A percentile compares a stretch with the other conserved stretches of the same genome.
These are phyloP conservation scores for Reticulascus tulasneorum DNA, from an alignment of 2,329 filamentous ascomycete genomes.

Conservation along the genomic window DNA sequence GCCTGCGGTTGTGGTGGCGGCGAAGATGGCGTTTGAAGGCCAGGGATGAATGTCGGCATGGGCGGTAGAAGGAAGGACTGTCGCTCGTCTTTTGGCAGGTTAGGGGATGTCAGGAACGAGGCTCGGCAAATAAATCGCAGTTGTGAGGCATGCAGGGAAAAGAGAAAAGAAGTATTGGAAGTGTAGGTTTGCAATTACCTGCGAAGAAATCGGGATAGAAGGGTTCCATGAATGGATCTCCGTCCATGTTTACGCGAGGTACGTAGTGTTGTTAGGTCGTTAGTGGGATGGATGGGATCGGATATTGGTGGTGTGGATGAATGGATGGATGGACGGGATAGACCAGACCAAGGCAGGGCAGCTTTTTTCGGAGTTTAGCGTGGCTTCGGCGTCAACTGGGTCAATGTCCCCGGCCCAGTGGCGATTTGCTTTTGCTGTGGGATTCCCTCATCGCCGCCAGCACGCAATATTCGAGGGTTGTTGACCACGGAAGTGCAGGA, in stretches of 20 bases:
- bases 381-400: constrained; percentile 9
- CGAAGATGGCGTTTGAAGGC: constrained; percentile 8
- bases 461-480: no score
- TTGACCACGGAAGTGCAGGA: no score
- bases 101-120: constrained; percentile 3
- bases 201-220: constrained; percentile 3
- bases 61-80: constrained; percentile 4
- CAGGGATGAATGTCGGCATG: constrained; percentile 12
- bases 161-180: not conserved
- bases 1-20: constrained; percentile 6
- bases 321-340: constrained; percentile 2
- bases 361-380: constrained; percentile 10
- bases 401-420: no score
- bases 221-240: constrained; percentile 5
- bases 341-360: constrained; percentile 9
- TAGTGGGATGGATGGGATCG: no score
- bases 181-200: constrained; percentile 10
- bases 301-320: not conserved
- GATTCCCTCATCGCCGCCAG: no score
- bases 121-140: not conserved
- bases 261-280: no score
- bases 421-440: no score
- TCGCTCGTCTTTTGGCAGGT: constrained; percentile 2
- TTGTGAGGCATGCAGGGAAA: not conserved
- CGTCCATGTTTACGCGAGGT: constrained; percentile 8